Evolutionary conservation across 805 yeast genomes (phyloP), one percentile per base, ranked within the genome.

Genomic region (Candida dajiaensis): DNA sequence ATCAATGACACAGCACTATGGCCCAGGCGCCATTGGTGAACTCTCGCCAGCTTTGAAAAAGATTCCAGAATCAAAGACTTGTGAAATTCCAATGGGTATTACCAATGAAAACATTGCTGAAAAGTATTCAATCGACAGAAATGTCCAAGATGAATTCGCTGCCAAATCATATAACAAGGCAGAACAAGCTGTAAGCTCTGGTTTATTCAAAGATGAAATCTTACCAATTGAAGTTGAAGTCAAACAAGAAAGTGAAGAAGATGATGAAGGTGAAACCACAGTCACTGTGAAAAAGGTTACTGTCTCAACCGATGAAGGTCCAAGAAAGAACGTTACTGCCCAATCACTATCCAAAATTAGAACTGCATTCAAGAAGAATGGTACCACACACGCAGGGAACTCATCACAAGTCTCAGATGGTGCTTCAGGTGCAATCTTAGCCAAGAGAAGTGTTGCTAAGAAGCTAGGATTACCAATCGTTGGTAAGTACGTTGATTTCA

Each of bases 341-440:
- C 81, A 77, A 54, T 78, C 86, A 6, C 75, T 92, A 55, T 72
- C 74, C 46, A 89, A 83, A 66, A 70, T 92, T 57, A 82, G 75
- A 68, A 95, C 98, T 13, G 96, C 97, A 11, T 92, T 92, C 76
- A 76, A 79, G 51, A 83, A 83, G 54, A 55, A 55, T 42, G 98
- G 98, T 50, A 64, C 83, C 31, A 89, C 98, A 9, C 90, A 87
- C 54, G 98, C 98, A 29, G 98, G 98, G 58, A 92, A 92, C 67
- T 88, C 98, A 2, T 92, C 97, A 0, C 98, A 92, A 70, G 85
- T 92, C 38, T 81, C 95, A 23, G 98, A 92, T 64, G 98, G 98
- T 62, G 97, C 96, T 19, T 95, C 95, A 31, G 96, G 85, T 39
- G 95, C 86, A 2, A 66, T 92, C 47, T 73, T 92, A 50, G 85